Conservation (phyloP, 148 eudicot genomes). For the Rhododendron griersonianum region DNA sequence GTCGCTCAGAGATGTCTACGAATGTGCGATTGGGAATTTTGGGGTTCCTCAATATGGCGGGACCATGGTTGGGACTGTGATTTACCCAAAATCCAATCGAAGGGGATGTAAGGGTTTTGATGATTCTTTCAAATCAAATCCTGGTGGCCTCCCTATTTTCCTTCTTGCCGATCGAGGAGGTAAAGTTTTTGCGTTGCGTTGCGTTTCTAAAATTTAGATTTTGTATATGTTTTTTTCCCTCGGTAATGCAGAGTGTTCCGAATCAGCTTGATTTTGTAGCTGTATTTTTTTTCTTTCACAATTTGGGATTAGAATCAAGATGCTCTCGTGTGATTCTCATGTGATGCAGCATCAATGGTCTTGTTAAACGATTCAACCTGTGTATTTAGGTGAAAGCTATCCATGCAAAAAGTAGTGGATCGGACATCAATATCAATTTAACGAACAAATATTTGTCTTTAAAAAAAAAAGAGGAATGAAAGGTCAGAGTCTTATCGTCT, state of each 20-base stretch:
- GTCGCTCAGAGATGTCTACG: slow-evolving; percentile 55
- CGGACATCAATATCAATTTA: too few species aligned
- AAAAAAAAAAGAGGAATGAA: too few species aligned
- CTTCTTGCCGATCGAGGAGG: slow-evolving; percentile 91
- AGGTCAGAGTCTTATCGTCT: too few species aligned
- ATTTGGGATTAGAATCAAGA: neutral
- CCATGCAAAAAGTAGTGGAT: too few species aligned
- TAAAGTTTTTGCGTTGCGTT: slow-evolving; percentile 12
- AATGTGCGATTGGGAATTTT: slow-evolving; percentile 94
- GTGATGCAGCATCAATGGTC: neutral
- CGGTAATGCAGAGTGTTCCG: too few species aligned
- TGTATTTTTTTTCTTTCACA: too few species aligned
- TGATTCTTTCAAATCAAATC: slow-evolving; percentile 50
- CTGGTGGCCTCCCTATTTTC: slow-evolving; percentile 80
- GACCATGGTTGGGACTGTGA: slow-evolving; percentile 68
- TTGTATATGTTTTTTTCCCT: neutral
- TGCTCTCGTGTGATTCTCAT: neutral
- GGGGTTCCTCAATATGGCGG: slow-evolving; percentile 97
- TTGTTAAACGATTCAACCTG: neutral
- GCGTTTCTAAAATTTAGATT: neutral
- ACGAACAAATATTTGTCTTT: too few species aligned
- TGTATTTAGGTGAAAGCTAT: too few species aligned
- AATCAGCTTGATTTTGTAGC: neutral
- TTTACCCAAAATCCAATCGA: slow-evolving; percentile 69
- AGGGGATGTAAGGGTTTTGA: slow-evolving; percentile 60